Percentiles rank a stretch among this genome's conserved stretches.
phyloP scores from a whole-genome alignment of 495 filamentous ascomycete species.

The Neurospora discreta region DNA sequence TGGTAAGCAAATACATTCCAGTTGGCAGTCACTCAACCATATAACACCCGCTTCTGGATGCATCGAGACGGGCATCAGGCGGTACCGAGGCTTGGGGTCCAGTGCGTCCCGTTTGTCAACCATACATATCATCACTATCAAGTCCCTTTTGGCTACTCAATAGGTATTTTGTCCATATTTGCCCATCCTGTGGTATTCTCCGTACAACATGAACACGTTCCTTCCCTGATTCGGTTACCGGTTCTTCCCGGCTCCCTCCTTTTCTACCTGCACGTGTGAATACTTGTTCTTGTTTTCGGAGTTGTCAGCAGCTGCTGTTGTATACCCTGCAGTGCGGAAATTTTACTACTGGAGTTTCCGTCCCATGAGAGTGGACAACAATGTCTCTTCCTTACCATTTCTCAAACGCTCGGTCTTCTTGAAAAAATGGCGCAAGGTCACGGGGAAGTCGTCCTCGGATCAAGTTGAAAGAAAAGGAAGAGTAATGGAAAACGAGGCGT shows the following conservation, averaged over 20 bases:
- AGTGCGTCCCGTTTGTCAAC: neutral
- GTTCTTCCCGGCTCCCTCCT: neutral
- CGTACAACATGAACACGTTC: neutral
- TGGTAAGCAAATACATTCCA: neutral
- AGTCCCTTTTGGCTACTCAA: neutral
- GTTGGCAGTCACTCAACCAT: neutral
- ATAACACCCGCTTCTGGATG: neutral
- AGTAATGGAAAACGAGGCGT: neutral
- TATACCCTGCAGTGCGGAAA: neutral
- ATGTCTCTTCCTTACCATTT: neutral
- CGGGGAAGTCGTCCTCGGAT: neutral
- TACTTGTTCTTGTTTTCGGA: neutral
- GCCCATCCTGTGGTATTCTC: neutral
- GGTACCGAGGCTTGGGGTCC: neutral
- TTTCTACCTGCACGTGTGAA: neutral
- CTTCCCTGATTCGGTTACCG: neutral
- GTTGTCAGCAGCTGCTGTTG: neutral
- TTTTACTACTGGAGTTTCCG: neutral
- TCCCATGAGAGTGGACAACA: neutral
- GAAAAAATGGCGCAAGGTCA: neutral
- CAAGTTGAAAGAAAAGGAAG: neutral
- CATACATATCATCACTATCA: neutral
- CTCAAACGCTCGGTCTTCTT: no score
- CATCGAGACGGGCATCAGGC: neutral
- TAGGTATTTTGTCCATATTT: no score